Percentiles rank a stretch among this genome's conserved stretches.
phyloP scores from a whole-genome alignment of 345 rosid genomes.

The Dovyalis caffra region DNA sequence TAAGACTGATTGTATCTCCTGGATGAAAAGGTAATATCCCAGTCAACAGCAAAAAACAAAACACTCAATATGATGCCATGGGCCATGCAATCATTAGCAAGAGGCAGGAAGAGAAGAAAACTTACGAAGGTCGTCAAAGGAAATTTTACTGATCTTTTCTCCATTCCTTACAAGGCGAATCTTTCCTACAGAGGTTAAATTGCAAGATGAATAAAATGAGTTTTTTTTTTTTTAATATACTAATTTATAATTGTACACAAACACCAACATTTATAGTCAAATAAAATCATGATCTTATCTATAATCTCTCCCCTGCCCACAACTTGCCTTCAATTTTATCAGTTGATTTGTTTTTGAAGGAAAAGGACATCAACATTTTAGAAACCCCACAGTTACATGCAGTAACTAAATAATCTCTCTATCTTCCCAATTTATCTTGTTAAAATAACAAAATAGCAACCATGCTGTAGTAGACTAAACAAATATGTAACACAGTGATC shows the following conservation, averaged over 20 bases:
- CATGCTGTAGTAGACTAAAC: background rate
- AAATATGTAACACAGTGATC: background rate
- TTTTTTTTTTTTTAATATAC: background rate
- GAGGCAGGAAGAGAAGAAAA: slow-evolving; percentile 16
- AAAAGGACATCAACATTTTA: no score
- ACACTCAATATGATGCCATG: background rate
- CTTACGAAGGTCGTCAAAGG: slow-evolving; percentile 82
- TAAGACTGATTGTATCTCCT: background rate
- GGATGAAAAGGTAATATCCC: background rate
- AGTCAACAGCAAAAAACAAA: background rate
- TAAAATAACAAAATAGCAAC: background rate
- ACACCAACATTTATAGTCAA: background rate
- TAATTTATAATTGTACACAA: background rate
- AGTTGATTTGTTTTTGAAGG: background rate
- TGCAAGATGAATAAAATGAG: background rate
- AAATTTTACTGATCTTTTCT: slow-evolving; percentile 52
- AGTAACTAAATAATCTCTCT: background rate
- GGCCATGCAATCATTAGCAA: background rate
- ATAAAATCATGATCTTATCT: background rate
- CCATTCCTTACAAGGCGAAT: slow-evolving; percentile 66
- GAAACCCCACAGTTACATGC: background rate
- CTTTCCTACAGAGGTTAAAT: slow-evolving; percentile 49
- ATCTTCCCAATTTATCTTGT: background rate
- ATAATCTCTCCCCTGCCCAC: background rate
- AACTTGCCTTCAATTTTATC: background rate